Evolutionary conservation across 495 filamentous ascomycete genomes (phyloP).

Genomic region (Talaromyces trachyspermus): DNA sequence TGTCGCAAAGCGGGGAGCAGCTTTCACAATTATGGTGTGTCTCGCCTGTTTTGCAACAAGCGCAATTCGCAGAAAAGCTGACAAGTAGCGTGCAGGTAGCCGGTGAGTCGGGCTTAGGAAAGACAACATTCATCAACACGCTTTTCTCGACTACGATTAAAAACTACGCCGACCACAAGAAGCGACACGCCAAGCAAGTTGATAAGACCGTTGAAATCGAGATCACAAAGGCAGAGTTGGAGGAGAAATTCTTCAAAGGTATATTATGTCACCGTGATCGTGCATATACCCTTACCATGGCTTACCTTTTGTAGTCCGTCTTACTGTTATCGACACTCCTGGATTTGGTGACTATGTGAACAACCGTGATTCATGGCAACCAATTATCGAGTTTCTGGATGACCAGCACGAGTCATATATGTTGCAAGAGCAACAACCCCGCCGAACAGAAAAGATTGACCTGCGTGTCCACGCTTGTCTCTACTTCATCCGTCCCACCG

Average conservation of each 20-base stretch:
- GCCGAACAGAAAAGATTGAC: constrained; percentile 96
- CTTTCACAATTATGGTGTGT: constrained; percentile 96
- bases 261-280: constrained; percentile 12
- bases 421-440: constrained; percentile 98
- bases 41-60: constrained; percentile 7
- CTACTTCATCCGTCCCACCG: constrained; percentile 98
- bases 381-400: constrained; percentile 98
- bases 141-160: constrained; percentile 99
- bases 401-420: constrained; percentile 99
- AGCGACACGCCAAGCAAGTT: constrained; percentile 95
- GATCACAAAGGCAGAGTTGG: constrained; percentile 98
- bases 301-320: constrained; percentile 59
- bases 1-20: constrained; percentile 96
- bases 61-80: constrained; percentile 16
- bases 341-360: constrained; percentile 99
- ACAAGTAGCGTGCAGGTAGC: constrained; percentile 59
- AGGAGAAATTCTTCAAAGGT: constrained; percentile 99
- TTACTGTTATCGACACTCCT: constrained; percentile 97
- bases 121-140: constrained; percentile 99
- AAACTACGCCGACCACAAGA: constrained; percentile 99
- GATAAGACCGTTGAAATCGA: constrained; percentile 99
- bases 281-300: neutral
- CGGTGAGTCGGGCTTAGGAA: constrained; percentile 96
- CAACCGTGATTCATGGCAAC: constrained; percentile 99
- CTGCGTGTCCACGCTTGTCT: constrained; percentile 96